These are phyloP conservation scores for Pseudopithomyces chartarum DNA, from an alignment of 2,329 filamentous ascomycete genomes.

Conservation along the genomic window DNA sequence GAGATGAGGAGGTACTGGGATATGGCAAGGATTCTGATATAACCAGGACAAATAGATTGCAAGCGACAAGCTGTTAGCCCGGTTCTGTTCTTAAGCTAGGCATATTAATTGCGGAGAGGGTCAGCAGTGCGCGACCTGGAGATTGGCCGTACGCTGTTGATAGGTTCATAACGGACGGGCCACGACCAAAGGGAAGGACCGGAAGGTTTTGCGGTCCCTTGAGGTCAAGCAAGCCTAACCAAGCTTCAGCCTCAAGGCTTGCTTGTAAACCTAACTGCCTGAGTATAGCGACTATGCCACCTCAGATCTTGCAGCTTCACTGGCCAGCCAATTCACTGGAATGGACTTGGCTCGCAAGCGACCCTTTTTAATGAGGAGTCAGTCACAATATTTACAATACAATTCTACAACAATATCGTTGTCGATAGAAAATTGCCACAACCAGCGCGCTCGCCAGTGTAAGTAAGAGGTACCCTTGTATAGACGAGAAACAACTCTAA, in stretches of 20 bases:
- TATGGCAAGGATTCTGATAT: constrained; percentile 13
- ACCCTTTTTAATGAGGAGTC: too few species aligned
- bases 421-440: too few species aligned
- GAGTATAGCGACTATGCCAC: neutral
- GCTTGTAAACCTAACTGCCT: neutral
- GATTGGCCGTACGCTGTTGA: neutral
- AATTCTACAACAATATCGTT: too few species aligned
- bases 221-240: neutral
- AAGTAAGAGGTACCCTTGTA: too few species aligned
- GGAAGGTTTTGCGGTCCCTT: neutral
- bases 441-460: too few species aligned
- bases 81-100: neutral
- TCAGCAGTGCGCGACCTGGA: neutral
- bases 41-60: constrained; percentile 10
- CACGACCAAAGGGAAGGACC: neutral
- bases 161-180: neutral
- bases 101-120: neutral
- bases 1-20: constrained; percentile 15
- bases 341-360: neutral
- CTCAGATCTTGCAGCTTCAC: neutral
- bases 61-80: neutral
- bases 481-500: too few species aligned
- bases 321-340: neutral
- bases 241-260: constrained; percentile 4
- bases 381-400: too few species aligned